Evolutionary conservation across 2,329 filamentous ascomycete species (phyloP).

Genomic region (Dactylellina cionopaga): DNA sequence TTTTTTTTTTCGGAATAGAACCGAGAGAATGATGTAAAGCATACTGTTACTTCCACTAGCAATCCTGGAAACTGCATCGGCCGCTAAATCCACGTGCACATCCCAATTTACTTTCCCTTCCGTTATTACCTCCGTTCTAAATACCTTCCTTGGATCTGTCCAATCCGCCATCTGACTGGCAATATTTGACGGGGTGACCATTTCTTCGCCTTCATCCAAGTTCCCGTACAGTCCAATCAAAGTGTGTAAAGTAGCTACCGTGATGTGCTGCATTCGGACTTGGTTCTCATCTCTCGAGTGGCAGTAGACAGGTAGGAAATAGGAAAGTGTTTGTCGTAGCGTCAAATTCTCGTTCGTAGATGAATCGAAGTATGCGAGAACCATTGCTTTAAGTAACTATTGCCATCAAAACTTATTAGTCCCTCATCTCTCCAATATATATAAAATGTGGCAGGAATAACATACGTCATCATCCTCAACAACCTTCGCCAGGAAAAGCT

Average conservation of each 20-base stretch:
- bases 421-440: neutral
- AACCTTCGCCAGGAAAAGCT: slow-evolving; percentile 82
- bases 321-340: slow-evolving; percentile 85
- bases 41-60: slow-evolving; percentile 73
- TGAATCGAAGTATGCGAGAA: slow-evolving; percentile 89
- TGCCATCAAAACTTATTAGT: neutral
- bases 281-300: slow-evolving; percentile 86
- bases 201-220: slow-evolving; percentile 78
- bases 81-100: slow-evolving; percentile 81
- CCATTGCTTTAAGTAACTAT: slow-evolving; percentile 79
- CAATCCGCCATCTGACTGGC: slow-evolving; percentile 88
- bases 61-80: slow-evolving; percentile 79
- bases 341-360: slow-evolving; percentile 81
- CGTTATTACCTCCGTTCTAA: slow-evolving; percentile 65
- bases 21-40: slow-evolving; percentile 58
- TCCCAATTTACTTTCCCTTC: slow-evolving; percentile 75
- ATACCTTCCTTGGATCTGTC: slow-evolving; percentile 89
- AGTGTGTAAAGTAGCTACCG: slow-evolving; percentile 77
- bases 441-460: neutral
- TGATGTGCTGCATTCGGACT: slow-evolving; percentile 77
- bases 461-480: slow-evolving; percentile 69
- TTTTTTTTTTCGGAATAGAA: neutral
- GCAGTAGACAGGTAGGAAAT: slow-evolving; percentile 94
- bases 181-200: slow-evolving; percentile 80
- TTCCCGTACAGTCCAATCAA: slow-evolving; percentile 78